These are phyloP conservation scores for Penicillium tannophilum DNA, from an alignment of 495 filamentous ascomycete species.

Conservation along the genomic window DNA sequence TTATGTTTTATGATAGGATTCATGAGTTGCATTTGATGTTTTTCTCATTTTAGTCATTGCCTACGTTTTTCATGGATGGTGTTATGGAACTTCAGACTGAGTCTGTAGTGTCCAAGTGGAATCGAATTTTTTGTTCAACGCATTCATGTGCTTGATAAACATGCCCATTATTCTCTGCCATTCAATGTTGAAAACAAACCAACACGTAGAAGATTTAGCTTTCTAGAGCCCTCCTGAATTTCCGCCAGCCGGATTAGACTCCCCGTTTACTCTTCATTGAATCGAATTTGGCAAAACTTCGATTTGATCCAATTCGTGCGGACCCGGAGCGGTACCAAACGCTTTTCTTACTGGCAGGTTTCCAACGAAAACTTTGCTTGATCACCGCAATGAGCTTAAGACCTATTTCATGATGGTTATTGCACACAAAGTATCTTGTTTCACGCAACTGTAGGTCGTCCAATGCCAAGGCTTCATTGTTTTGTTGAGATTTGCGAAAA, in stretches of 20 bases:
- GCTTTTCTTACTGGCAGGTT: too few species aligned
- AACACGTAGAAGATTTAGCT: too few species aligned
- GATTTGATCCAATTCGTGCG: constrained; percentile 8
- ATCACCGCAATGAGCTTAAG: too few species aligned
- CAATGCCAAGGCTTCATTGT: too few species aligned
- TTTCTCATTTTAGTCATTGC: background rate
- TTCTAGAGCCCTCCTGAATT: too few species aligned
- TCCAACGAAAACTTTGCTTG: too few species aligned
- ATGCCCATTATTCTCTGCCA: background rate
- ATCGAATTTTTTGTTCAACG: background rate
- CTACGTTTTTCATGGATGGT: constrained; percentile 4
- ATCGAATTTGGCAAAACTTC: constrained; percentile 8
- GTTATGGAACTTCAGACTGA: constrained; percentile 4
- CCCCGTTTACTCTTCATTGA: background rate
- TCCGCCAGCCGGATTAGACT: too few species aligned
- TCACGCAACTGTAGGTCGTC: background rate
- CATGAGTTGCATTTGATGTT: background rate
- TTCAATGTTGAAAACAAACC: background rate
- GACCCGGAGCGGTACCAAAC: constrained; percentile 5
- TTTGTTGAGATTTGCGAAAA: too few species aligned
- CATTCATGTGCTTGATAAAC: background rate
- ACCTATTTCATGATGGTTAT: too few species aligned
- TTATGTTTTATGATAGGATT: constrained; percentile 1
- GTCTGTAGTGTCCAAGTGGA: constrained; percentile 3
- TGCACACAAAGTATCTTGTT: too few species aligned